Evolutionary conservation across 2,329 filamentous ascomycete species (phyloP).

Genomic region (Fusarium sp.): DNA sequence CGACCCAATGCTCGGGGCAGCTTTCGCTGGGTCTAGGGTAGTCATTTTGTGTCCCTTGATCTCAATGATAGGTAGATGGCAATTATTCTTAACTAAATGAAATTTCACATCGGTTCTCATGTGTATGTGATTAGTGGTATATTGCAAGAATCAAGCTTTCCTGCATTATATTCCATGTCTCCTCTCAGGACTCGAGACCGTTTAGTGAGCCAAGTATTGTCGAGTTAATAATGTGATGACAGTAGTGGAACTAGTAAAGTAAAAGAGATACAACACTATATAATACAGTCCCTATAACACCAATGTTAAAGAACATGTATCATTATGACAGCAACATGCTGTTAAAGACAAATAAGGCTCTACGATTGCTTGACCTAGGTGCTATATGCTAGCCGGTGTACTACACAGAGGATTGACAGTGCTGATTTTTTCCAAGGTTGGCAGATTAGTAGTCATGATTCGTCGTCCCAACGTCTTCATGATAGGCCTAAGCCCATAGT

Average conservation of each 20-base stretch:
- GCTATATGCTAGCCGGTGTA: not conserved
- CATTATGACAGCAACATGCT: not conserved
- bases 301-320: not conserved
- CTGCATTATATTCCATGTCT: not conserved
- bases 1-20: too few species aligned
- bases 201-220: not conserved
- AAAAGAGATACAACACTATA: not conserved
- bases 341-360: not conserved
- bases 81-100: too few species aligned
- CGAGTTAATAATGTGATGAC: not conserved
- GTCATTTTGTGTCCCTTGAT: accelerated
- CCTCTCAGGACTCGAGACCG: not conserved
- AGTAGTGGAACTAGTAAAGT: not conserved
- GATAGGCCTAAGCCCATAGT: not conserved
- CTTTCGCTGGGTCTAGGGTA: not conserved
- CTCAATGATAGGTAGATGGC: too few species aligned
- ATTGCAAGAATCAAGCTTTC: not conserved
- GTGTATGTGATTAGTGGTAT: not conserved
- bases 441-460: not conserved
- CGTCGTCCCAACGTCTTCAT: not conserved
- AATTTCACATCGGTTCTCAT: not conserved
- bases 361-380: not conserved
- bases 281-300: not conserved
- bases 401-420: not conserved
- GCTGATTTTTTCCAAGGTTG: not conserved